Evolutionary conservation across 345 rosid genomes (phyloP).

Genomic region (Raphanus sativus): DNA sequence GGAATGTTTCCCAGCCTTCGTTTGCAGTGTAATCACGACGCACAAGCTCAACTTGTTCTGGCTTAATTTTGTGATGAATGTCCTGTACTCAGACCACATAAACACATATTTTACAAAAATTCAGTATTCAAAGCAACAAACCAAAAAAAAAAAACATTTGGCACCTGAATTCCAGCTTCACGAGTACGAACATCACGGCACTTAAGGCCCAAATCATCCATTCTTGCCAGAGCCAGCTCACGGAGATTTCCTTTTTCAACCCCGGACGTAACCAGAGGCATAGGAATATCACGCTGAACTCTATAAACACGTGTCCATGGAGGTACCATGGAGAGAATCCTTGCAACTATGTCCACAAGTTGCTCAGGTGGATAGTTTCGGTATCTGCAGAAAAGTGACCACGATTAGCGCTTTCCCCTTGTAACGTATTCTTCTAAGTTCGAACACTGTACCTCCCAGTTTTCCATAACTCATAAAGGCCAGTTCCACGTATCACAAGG

Average conservation of each 20-base stretch:
- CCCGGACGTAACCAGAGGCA: slow-evolving; percentile 98
- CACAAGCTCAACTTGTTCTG: slow-evolving; percentile 97
- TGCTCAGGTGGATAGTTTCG: slow-evolving; percentile 98
- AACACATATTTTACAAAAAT: slow-evolving; percentile 5
- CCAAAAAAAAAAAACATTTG: slow-evolving; percentile 2
- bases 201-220: slow-evolving; percentile 96
- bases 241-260: slow-evolving; percentile 99
- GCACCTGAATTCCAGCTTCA: slow-evolving; percentile 98
- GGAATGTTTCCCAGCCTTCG: slow-evolving; percentile 98
- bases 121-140: not conserved
- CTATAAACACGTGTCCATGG: slow-evolving; percentile 99
- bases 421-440: slow-evolving; percentile 1
- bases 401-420: not conserved
- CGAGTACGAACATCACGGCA: slow-evolving; percentile 98
- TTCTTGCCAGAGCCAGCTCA: slow-evolving; percentile 91
- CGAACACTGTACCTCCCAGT: slow-evolving; percentile 67
- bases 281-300: slow-evolving; percentile 97
- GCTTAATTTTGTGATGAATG: slow-evolving; percentile 92
- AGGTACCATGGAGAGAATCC: slow-evolving; percentile 98
- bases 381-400: slow-evolving; percentile 50
- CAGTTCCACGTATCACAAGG: slow-evolving; percentile 98
- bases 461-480: slow-evolving; percentile 97
- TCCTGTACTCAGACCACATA: slow-evolving; percentile 52
- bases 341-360: slow-evolving; percentile 93
- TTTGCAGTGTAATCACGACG: slow-evolving; percentile 98